phyloP scores from a whole-genome alignment of 192 early-diverging fungal genomes.

The Thamnidium elegans region DNA sequence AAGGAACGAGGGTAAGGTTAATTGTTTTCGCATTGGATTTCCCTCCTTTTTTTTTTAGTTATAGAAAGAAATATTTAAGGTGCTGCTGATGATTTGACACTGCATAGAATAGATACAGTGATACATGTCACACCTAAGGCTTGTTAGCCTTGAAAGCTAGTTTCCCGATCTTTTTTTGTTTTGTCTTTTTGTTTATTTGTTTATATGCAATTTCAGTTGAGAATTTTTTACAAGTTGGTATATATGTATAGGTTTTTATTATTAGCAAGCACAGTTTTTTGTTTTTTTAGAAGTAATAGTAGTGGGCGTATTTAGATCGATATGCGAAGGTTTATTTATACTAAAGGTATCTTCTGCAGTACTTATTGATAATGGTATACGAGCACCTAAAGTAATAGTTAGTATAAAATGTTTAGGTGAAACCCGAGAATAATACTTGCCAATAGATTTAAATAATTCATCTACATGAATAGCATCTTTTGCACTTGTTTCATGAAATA shows the following conservation, averaged over 20 bases:
- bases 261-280: slow-evolving; percentile 10
- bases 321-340: slow-evolving; percentile 2
- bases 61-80: too few relatives aligned
- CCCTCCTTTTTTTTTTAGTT: neutral
- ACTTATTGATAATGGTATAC: neutral
- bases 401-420: neutral
- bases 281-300: neutral
- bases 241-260: neutral
- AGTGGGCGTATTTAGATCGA: neutral
- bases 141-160: too few relatives aligned
- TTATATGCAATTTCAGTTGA: neutral
- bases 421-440: slow-evolving; percentile 6
- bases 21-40: too few relatives aligned
- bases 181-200: neutral
- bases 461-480: slow-evolving; percentile 89
- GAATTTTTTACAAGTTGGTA: too few relatives aligned
- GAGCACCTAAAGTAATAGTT: neutral
- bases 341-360: neutral
- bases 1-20: too few relatives aligned
- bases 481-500: slow-evolving; percentile 92
- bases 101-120: too few relatives aligned
- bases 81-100: too few relatives aligned
- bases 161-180: too few relatives aligned
- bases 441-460: slow-evolving; percentile 89
- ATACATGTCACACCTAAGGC: too few relatives aligned